Evolutionary conservation across 116 monocot species (phyloP).

Genomic region (Trichopus zeylanicus): DNA sequence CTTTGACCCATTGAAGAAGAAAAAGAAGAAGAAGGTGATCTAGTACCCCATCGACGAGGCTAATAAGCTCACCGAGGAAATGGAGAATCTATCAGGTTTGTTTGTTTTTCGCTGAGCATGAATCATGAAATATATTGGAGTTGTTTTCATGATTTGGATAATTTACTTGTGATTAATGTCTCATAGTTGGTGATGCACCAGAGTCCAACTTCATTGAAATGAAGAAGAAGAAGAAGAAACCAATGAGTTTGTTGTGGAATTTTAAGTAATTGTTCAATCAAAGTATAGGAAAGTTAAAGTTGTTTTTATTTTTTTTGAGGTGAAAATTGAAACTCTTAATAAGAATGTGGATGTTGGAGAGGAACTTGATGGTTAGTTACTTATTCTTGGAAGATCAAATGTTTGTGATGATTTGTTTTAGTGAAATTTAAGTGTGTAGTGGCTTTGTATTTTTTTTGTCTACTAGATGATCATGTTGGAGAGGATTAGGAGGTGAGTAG

Average conservation of each 20-base stretch:
- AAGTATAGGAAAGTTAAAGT: background rate
- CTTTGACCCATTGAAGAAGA: slow-evolving; percentile 92
- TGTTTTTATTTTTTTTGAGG: slow-evolving; percentile 29
- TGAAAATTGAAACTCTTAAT: slow-evolving; percentile 52
- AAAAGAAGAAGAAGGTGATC: slow-evolving; percentile 92
- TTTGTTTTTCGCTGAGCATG: too few species aligned
- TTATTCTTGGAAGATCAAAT: too few species aligned
- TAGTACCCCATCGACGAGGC: slow-evolving; percentile 61
- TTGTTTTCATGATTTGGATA: background rate
- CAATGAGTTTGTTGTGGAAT: slow-evolving; percentile 18
- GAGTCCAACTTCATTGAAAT: slow-evolving; percentile 69
- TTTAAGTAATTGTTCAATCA: background rate
- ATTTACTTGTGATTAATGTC: background rate
- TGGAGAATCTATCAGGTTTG: slow-evolving; percentile 68
- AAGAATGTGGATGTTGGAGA: slow-evolving; percentile 54
- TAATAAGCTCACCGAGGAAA: slow-evolving; percentile 67
- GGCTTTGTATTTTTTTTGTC: background rate
- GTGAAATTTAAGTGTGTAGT: too few species aligned
- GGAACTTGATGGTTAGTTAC: slow-evolving; percentile 30
- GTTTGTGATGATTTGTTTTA: too few species aligned
- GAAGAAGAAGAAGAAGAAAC: slow-evolving; percentile 98
- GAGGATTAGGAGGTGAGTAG: slow-evolving; percentile 65
- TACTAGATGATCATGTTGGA: slow-evolving; percentile 44
- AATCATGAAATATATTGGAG: too few species aligned
- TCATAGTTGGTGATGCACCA: slow-evolving; percentile 48